A percentile compares a stretch with the other conserved stretches of the same genome.
Conservation (phyloP, 2,329 filamentous ascomycete species). For the Pseudogymnoascus sp. region DNA sequence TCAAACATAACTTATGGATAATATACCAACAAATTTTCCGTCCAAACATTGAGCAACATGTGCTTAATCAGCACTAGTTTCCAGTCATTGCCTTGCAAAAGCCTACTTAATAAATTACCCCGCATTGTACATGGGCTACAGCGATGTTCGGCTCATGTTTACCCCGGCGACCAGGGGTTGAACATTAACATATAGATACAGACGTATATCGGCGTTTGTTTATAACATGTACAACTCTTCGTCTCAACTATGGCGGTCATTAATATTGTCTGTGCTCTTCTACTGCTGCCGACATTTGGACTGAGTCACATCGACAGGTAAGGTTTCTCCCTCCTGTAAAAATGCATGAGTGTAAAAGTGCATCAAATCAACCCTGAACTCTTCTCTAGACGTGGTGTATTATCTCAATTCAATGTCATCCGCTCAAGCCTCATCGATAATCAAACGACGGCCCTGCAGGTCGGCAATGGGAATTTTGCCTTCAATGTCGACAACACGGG, state of each 20-base stretch:
- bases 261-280: not conserved
- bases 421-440: not conserved
- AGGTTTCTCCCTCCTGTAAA: not conserved
- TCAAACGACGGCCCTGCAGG: slow-evolving; percentile 31
- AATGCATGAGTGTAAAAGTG: not conserved
- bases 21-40: too few relatives aligned
- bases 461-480: slow-evolving; percentile 41
- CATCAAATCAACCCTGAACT: not conserved
- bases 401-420: not conserved
- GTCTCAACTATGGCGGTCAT: not conserved
- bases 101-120: too few relatives aligned
- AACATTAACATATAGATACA: not conserved
- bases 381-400: not conserved
- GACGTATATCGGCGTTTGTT: not conserved
- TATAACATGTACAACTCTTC: not conserved
- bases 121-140: not conserved
- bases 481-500: slow-evolving; percentile 39
- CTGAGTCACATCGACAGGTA: not conserved
- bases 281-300: not conserved
- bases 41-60: too few relatives aligned
- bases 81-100: too few relatives aligned
- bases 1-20: not conserved
- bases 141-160: not conserved
- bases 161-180: not conserved
- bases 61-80: too few relatives aligned